A percentile compares a stretch with the other conserved stretches of the same genome.
Evolutionary conservation across 257 asterid genomes (phyloP).

Genomic region (Capsicum rhomboideum): DNA sequence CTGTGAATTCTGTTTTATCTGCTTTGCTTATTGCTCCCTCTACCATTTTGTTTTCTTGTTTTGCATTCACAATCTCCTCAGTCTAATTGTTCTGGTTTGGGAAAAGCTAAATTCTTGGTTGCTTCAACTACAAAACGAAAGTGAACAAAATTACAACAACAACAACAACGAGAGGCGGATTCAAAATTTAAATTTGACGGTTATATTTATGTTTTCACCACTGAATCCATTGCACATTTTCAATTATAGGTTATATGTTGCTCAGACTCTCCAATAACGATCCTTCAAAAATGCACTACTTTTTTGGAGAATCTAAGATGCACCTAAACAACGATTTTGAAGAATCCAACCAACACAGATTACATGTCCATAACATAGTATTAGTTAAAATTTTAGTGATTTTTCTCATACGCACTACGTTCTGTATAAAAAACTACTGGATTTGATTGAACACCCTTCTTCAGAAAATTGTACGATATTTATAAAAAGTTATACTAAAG

Average conservation of each 20-base stretch:
- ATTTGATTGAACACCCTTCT: background rate
- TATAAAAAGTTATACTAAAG: background rate
- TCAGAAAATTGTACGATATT: background rate
- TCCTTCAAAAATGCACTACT: background rate
- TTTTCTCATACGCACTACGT: background rate
- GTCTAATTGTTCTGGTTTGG: too few relatives aligned
- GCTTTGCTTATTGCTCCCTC: constrained; percentile 26
- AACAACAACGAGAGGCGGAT: background rate
- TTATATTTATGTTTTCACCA: background rate
- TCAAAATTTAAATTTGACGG: background rate
- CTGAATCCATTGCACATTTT: background rate
- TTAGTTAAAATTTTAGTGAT: background rate
- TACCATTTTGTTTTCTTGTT: constrained; percentile 18
- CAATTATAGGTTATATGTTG: background rate
- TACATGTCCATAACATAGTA: background rate
- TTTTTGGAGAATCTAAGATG: background rate
- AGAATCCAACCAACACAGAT: background rate
- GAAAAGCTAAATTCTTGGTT: background rate
- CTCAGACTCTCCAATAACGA: background rate
- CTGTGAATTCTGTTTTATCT: constrained; percentile 24
- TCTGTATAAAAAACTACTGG: background rate
- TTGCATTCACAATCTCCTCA: too few relatives aligned
- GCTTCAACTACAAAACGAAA: background rate
- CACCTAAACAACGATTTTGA: too few relatives aligned
- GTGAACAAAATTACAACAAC: background rate